Base-by-base conservation (phyloP, 345 rosid species). In the Carallia brachiata region DNA sequence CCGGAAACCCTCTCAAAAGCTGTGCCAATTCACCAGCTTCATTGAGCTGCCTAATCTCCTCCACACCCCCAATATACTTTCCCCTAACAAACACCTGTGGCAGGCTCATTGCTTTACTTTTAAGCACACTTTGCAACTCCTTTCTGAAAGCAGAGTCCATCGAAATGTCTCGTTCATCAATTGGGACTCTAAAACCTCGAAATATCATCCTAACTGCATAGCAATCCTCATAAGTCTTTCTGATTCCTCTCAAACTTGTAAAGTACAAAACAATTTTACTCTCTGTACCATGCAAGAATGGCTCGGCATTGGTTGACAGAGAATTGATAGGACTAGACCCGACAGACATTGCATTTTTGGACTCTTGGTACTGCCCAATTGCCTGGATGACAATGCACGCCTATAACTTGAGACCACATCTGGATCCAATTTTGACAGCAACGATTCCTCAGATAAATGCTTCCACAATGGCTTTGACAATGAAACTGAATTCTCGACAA, bases 361-460 rank as follows among this genome's bases (percentile, higher is more conserved):
- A 60, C 6, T 75, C 74, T n/a, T 75, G 47, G 52, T 55, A 52
- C 59, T 60, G 40, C 75, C 84, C 62, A 84, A 63, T 39, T 87
- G 90, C 70, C 88, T 84, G 6, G 91, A 88, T 60, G 91, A 90
- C 65, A 87, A 73, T 34, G 96, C 96, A 68, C 84, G 81, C 73
- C 84, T 80, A 63, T 86, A 90, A 69, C 89, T 86, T 7, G 91
- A 79, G 63, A 81, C 91, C 61, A 85, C 89, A 66, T 68, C 75
- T 0, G 89, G 88, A 74, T 90, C 97, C 81, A 90, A 78, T 44
- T 84, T 85, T 15, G 91, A 86, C 0, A 86, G 67, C 62, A 90
- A 70, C 4, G 87, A 84, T 67, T 90, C 93, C 76, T 88, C 92
- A n/a, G 97, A 88, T 36, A 87, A 78, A 70, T 85, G 89, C 70